Evolutionary conservation across 1,284 basidiomycete genomes (phyloP).

Genomic region (Phaffia rhodozyma): DNA sequence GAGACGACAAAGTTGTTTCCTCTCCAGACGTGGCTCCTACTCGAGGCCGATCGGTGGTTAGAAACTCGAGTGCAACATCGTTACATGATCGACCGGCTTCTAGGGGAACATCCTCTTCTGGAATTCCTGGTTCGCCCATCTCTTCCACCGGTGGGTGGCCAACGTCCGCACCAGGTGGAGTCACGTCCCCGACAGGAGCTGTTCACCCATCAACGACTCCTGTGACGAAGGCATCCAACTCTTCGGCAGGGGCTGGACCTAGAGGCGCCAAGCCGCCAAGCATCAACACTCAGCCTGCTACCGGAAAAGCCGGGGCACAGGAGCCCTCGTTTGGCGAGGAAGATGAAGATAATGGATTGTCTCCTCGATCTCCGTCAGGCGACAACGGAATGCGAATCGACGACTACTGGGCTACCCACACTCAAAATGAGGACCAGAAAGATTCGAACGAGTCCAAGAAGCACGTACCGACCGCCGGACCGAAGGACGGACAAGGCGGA

Average conservation of each 20-base stretch:
- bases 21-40: conserved; percentile 7
- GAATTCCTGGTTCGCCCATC: conserved; percentile 3
- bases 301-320: too few species aligned
- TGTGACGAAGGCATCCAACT: conserved; percentile 23
- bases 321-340: too few species aligned
- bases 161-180: conserved; percentile 13
- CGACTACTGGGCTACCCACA: too few species aligned
- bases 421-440: too few species aligned
- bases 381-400: too few species aligned
- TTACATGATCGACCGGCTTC: conserved; percentile 7
- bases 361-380: too few species aligned
- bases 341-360: too few species aligned
- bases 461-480: too few species aligned
- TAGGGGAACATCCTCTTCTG: background rate
- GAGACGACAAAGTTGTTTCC: background rate
- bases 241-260: conserved; percentile 17
- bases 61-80: conserved; percentile 13
- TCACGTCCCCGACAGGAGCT: background rate
- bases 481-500: too few species aligned
- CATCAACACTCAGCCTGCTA: too few species aligned
- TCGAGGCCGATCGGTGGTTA: conserved; percentile 19
- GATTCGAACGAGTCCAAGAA: too few species aligned
- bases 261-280: conserved; percentile 13
- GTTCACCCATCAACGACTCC: conserved; percentile 2
- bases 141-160: conserved; percentile 14